Percentiles rank a stretch among this genome's conserved stretches.
These are phyloP conservation scores for Sporothrix luriei DNA, from an alignment of 2,329 filamentous ascomycete genomes.

Conservation along the genomic window DNA sequence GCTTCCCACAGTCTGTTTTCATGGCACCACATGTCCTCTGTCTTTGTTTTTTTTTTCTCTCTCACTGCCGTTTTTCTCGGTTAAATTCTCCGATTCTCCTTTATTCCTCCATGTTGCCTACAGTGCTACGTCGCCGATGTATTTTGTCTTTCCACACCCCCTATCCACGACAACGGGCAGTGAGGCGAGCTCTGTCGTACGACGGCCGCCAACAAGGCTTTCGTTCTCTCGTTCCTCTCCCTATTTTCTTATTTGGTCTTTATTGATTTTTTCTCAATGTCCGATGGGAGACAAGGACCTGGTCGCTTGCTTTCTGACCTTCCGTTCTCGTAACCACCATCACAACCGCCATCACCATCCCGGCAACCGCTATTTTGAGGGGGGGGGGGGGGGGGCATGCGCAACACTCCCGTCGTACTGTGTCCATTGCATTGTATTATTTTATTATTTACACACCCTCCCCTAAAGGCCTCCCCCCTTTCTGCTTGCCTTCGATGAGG, in stretches of 20 bases:
- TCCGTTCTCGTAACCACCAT: constrained; percentile 1
- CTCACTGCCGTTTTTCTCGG: too few species aligned
- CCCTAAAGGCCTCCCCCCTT: not conserved
- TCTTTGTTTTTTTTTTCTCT: not conserved
- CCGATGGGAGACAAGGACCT: not conserved
- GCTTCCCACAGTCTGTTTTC: too few species aligned
- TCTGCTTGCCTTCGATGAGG: not conserved
- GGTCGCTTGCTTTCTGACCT: not conserved
- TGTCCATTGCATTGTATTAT: not conserved
- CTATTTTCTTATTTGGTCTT: too few species aligned
- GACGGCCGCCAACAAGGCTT: too few species aligned
- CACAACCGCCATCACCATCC: not conserved
- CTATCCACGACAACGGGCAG: not conserved
- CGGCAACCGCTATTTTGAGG: not conserved
- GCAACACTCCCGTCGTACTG: not conserved
- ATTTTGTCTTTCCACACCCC: not conserved
- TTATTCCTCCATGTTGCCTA: not conserved
- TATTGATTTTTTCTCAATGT: not conserved
- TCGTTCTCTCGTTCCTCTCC: not conserved
- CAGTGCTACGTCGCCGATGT: not conserved
- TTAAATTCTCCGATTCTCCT: constrained; percentile 8
- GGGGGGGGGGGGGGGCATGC: too few species aligned
- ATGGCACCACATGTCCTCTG: not conserved
- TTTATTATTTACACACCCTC: not conserved
- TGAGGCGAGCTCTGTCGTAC: not conserved